Evolutionary conservation across 495 filamentous ascomycete species (phyloP).

Genomic region (Neurospora cerealis): DNA sequence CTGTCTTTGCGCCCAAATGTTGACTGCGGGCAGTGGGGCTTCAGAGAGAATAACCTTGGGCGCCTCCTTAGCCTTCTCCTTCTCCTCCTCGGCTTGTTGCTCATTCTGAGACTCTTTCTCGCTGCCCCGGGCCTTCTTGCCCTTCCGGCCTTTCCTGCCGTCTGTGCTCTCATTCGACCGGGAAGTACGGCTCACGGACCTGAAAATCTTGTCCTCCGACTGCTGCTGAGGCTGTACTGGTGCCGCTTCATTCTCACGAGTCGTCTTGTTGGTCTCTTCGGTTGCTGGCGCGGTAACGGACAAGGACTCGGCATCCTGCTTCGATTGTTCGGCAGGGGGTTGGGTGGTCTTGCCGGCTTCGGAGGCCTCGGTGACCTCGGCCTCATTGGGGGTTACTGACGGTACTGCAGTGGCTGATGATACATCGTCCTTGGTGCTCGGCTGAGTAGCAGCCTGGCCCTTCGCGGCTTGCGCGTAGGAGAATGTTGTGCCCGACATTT

Average conservation of each 20-base stretch:
- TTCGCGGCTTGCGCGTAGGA: slow-evolving; percentile 96
- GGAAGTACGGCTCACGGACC: slow-evolving; percentile 26
- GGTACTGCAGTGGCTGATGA: slow-evolving; percentile 28
- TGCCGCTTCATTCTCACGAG: slow-evolving; percentile 12
- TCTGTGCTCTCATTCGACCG: slow-evolving; percentile 31
- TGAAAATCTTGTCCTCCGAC: slow-evolving; percentile 16
- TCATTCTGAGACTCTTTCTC: slow-evolving; percentile 34
- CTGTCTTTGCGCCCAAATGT: slow-evolving; percentile 71
- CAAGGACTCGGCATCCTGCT: slow-evolving; percentile 15
- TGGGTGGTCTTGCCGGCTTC: slow-evolving; percentile 23
- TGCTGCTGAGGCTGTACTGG: slow-evolving; percentile 6
- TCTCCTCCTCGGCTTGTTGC: slow-evolving; percentile 32
- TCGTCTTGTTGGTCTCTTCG: slow-evolving; percentile 17
- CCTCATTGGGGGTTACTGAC: slow-evolving; percentile 54
- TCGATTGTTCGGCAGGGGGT: slow-evolving; percentile 11
- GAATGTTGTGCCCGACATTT: slow-evolving; percentile 45
- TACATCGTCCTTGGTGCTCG: slow-evolving; percentile 55
- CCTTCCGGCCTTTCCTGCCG: slow-evolving; percentile 33
- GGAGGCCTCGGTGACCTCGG: slow-evolving; percentile 26
- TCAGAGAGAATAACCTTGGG: slow-evolving; percentile 57
- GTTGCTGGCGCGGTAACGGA: slow-evolving; percentile 9
- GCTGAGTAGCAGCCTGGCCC: slow-evolving; percentile 51
- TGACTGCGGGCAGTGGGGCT: slow-evolving; percentile 71
- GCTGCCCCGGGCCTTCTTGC: slow-evolving; percentile 34
- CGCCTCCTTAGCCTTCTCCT: slow-evolving; percentile 38